A percentile compares a stretch with the other conserved stretches of the same genome.
These are phyloP conservation scores for Penicillium paradoxum DNA, from an alignment of 495 filamentous ascomycete species.

Conservation along the genomic window DNA sequence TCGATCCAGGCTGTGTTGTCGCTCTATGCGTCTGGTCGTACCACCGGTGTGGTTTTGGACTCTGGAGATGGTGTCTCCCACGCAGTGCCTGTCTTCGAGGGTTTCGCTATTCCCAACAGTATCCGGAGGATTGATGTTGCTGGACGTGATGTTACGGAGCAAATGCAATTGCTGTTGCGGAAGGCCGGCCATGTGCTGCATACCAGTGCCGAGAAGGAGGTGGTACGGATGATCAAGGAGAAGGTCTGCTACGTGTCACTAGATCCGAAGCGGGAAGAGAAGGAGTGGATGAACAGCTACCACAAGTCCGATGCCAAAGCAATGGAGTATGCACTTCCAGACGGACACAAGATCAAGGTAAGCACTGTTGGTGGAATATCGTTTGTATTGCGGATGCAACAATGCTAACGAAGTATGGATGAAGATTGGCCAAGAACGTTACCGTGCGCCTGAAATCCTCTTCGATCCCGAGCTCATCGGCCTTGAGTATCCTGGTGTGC, in stretches of 20 bases:
- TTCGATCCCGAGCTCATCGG: conserved; percentile 98
- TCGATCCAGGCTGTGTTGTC: conserved; percentile 97
- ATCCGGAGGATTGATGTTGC: conserved; percentile 96
- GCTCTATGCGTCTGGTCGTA: conserved; percentile 92
- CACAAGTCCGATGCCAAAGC: conserved; percentile 58
- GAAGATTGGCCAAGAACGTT: conserved; percentile 83
- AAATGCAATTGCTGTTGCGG: conserved; percentile 84
- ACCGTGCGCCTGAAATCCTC: conserved; percentile 93
- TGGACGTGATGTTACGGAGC: conserved; percentile 95
- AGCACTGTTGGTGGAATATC: conserved; percentile 12
- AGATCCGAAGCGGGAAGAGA: conserved; percentile 91
- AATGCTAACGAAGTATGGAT: not conserved
- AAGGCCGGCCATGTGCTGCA: conserved; percentile 94
- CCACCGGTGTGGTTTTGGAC: conserved; percentile 93
- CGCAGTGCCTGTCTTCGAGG: conserved; percentile 95
- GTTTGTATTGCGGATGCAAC: not conserved
- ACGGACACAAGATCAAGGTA: conserved; percentile 89
- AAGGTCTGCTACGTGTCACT: conserved; percentile 83
- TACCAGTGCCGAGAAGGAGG: conserved; percentile 97
- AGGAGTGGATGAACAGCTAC: conserved; percentile 72
- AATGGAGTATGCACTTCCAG: conserved; percentile 82
- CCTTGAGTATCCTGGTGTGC: conserved; percentile 93
- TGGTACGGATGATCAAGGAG: conserved; percentile 96
- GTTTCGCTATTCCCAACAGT: conserved; percentile 92
- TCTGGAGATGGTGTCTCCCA: conserved; percentile 96